phyloP scores from a whole-genome alignment of 2,329 filamentous ascomycete genomes.

The Aspergillus fructus region DNA sequence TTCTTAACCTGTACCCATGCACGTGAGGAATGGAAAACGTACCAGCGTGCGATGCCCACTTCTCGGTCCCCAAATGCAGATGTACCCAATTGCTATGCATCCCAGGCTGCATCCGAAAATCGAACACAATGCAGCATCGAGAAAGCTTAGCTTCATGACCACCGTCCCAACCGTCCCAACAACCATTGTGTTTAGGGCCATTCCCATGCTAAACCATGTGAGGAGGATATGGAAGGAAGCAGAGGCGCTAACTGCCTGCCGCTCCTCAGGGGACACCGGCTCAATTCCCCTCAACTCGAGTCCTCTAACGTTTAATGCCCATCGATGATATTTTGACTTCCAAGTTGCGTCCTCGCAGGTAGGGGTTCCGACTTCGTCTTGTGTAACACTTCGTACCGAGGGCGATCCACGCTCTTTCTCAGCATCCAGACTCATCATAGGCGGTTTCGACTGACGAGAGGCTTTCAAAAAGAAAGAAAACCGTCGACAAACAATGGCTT shows the following conservation, averaged over 20 bases:
- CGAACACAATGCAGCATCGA: constrained; percentile 40
- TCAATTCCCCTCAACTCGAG: constrained; percentile 29
- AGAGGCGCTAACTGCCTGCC: constrained; percentile 24
- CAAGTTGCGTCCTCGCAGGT: constrained; percentile 9
- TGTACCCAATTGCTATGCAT: constrained; percentile 37
- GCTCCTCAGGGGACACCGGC: constrained; percentile 28
- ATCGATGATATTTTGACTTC: constrained; percentile 23
- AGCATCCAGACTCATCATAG: constrained; percentile 20
- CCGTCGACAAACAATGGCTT: not conserved
- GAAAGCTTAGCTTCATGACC: constrained; percentile 40
- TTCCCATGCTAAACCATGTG: constrained; percentile 42
- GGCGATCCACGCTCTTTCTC: constrained; percentile 27
- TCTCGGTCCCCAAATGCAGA: constrained; percentile 42
- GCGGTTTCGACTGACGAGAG: not conserved
- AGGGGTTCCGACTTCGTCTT: constrained; percentile 21
- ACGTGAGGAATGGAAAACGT: constrained; percentile 7
- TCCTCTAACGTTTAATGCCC: constrained; percentile 23
- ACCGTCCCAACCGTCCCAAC: constrained; percentile 45
- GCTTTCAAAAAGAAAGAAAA: not conserved
- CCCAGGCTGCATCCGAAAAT: constrained; percentile 39
- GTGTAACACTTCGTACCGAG: constrained; percentile 24
- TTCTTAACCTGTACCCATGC: not conserved
- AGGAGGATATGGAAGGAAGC: constrained; percentile 31
- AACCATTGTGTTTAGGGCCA: constrained; percentile 43
- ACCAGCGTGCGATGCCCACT: constrained; percentile 47